These are phyloP conservation scores for Cladosporium halotolerans DNA, from an alignment of 2,329 filamentous ascomycete species.

Conservation along the genomic window DNA sequence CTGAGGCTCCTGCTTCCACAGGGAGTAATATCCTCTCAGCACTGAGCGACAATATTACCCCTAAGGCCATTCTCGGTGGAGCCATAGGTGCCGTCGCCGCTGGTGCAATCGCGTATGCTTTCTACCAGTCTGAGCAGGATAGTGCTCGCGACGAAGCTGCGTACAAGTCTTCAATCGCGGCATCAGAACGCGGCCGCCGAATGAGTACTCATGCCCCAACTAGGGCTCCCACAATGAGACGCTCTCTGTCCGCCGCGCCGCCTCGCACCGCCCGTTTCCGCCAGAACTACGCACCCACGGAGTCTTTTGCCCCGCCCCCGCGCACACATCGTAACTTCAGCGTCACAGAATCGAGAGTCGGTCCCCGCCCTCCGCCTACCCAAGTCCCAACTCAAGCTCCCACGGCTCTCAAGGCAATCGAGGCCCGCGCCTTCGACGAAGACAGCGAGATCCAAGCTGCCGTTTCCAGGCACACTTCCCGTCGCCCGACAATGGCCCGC, in stretches of 20 bases:
- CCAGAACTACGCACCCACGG: slow-evolving; percentile 33
- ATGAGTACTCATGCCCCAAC: slow-evolving; percentile 7
- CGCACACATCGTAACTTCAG: slow-evolving; percentile 25
- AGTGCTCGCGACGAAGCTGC: slow-evolving; percentile 40
- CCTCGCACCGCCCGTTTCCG: slow-evolving; percentile 18
- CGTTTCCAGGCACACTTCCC: slow-evolving; percentile 19
- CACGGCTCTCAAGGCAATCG: slow-evolving; percentile 32
- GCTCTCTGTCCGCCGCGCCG: slow-evolving; percentile 4
- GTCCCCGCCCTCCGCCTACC: slow-evolving; percentile 18
- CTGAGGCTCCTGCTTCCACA: neutral
- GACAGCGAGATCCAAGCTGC: slow-evolving; percentile 22
- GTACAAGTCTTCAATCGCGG: slow-evolving; percentile 17
- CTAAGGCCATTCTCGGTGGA: slow-evolving; percentile 3
- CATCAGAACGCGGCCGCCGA: slow-evolving; percentile 11
- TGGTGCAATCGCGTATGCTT: slow-evolving; percentile 4
- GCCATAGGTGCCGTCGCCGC: slow-evolving; percentile 7
- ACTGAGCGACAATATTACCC: neutral
- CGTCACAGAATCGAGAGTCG: slow-evolving; percentile 26
- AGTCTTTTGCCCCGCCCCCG: slow-evolving; percentile 20
- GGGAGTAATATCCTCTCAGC: neutral
- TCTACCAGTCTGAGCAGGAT: slow-evolving; percentile 42
- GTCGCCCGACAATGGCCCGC: slow-evolving; percentile 18
- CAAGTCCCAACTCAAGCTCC: slow-evolving; percentile 14
- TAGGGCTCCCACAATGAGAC: neutral
- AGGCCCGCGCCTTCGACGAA: slow-evolving; percentile 23